Evolutionary conservation across 2,329 filamentous ascomycete species (phyloP).

Genomic region (Aurifilum marmelostoma): DNA sequence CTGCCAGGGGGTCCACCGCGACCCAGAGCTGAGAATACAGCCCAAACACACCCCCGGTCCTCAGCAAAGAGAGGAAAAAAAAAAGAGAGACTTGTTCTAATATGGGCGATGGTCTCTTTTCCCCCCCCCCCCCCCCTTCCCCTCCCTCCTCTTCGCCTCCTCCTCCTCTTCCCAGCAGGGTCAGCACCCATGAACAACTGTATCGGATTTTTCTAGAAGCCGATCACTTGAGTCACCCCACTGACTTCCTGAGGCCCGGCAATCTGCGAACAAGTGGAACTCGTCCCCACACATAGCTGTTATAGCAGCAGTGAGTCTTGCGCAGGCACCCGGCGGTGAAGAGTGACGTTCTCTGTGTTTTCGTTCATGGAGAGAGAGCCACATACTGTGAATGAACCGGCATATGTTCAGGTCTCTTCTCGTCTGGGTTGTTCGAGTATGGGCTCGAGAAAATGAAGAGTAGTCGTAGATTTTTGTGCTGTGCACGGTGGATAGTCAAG

Average conservation of each 20-base stretch:
- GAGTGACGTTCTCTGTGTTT: neutral
- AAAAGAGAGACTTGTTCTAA: neutral
- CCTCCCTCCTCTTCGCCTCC: too few relatives aligned
- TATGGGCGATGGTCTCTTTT: neutral
- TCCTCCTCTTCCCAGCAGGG: neutral
- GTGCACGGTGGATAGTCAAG: neutral
- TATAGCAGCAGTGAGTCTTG: conserved; percentile 2
- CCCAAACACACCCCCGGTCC: neutral
- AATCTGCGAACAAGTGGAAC: conserved; percentile 18
- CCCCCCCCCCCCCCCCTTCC: too few relatives aligned
- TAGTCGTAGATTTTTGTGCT: too few relatives aligned
- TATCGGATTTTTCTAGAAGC: conserved; percentile 10
- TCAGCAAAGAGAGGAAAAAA: neutral
- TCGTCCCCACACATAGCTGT: neutral
- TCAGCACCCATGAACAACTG: neutral
- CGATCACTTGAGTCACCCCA: neutral
- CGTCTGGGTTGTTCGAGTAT: neutral
- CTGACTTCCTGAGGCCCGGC: conserved; percentile 9
- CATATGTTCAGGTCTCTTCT: neutral
- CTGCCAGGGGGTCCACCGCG: neutral
- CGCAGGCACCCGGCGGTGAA: neutral
- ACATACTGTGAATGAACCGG: neutral
- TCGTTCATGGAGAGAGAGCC: too few relatives aligned
- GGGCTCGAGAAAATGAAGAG: too few relatives aligned
- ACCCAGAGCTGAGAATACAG: conserved; percentile 7